Conservation (phyloP, 768 basidiomycete species). For the Lepiota brunneoincarnata region DNA sequence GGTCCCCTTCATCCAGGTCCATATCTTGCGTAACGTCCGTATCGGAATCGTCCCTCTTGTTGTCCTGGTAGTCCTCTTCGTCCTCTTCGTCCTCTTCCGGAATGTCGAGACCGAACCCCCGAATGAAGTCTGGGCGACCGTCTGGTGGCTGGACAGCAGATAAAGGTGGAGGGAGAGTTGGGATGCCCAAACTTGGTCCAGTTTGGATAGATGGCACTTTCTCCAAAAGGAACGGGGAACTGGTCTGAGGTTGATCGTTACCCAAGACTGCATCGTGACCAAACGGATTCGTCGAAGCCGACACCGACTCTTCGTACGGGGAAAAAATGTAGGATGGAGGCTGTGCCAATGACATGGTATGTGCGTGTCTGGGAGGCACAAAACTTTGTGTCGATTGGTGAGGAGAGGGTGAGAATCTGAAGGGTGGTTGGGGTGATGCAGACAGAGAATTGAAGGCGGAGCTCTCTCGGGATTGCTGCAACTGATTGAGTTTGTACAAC, state of each 20-base stretch:
- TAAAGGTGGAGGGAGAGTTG: conserved; percentile 26
- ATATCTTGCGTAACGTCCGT: conserved; percentile 31
- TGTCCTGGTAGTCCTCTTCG: conserved; percentile 32
- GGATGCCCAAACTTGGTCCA: background rate
- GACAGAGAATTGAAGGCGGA: conserved; percentile 52
- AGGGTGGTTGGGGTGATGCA: conserved; percentile 59
- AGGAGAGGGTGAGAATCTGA: conserved; percentile 51
- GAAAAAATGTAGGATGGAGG: conserved; percentile 43
- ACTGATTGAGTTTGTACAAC: conserved; percentile 79
- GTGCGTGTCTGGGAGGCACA: conserved; percentile 49
- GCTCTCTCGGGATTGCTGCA: conserved; percentile 67
- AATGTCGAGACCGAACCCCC: conserved; percentile 80
- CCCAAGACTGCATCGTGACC: conserved; percentile 54
- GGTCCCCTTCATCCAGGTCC: conserved; percentile 34
- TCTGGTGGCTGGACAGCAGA: conserved; percentile 42
- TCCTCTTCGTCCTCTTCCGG: conserved; percentile 72
- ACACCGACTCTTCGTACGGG: conserved; percentile 24
- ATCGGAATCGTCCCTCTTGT: conserved; percentile 42
- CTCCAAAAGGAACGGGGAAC: conserved; percentile 19
- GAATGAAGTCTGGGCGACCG: conserved; percentile 67
- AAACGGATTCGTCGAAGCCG: conserved; percentile 60
- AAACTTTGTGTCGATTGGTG: conserved; percentile 28
- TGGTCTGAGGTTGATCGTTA: conserved; percentile 25
- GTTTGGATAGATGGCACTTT: conserved; percentile 1
- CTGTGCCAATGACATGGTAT: conserved; percentile 72